Evolutionary conservation across 352 stramenopile genomes (phyloP), one percentile per base, ranked within the genome.

Genomic region (Phytophthora parvispora): DNA sequence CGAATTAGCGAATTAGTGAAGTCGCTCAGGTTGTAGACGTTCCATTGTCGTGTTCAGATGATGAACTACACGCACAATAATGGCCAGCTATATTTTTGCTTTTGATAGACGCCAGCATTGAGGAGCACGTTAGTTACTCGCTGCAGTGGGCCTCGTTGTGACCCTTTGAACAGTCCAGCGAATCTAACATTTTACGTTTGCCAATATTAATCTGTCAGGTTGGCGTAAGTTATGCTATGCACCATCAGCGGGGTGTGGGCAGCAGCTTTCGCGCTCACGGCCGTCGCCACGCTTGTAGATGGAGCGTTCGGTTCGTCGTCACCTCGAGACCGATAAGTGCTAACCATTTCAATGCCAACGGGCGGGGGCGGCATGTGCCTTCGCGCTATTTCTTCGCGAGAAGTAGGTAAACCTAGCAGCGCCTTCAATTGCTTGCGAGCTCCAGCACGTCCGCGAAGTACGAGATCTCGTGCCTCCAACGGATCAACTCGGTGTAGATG

Each of bases 391-490:
- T 61, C 67, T 1, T 72, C 61, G 1, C 67, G 61, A 42, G 54
- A 67, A 4, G 67, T 75, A n/a, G 47, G 31, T 20, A 75, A 43
- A 9, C 53, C 47, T 3, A 77, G 50, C 7, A 70, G 5, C 1
- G 29, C 18, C 29, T 70, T 77, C 3, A 80, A 56, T 7, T 77
- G 72, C 50, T 75, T 78, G 3, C 75, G 72, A 6, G 86, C 82
- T 1, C 76, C 74, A 16, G 29, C 28, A 10, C 70, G 67, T 3
- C 78, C 78, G 8, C 74, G 72, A 0, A 62, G 52, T 5, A 92
- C 74, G 34, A 92, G 80, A 38, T 88, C 59, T 60, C 88, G 89
- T 24, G 80, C 77, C 28, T 92, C 80, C 4, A 91, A 62, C 20
- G 79, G 66, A 60, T 91, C 82, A 1, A 92, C 28, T 22, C 72